Conservation (phyloP, 768 basidiomycete genomes). For the Udeniomyces megalosporus region DNA sequence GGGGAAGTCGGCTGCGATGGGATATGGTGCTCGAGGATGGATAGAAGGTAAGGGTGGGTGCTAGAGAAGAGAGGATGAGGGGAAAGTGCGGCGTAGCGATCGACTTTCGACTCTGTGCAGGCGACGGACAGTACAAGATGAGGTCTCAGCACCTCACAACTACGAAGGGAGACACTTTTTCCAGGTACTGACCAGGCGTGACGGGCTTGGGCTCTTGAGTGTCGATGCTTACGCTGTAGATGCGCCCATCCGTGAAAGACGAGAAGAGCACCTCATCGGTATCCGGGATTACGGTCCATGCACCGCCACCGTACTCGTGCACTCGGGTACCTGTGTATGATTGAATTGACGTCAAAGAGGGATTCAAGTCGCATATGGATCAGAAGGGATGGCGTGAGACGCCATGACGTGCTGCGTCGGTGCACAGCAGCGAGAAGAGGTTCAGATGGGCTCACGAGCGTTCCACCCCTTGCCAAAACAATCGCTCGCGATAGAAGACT, state of each 20-base stretch:
- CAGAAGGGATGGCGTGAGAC: no score
- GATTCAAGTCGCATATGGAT: no score
- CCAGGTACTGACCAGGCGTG: slow-evolving; percentile 53
- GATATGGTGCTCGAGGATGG: slow-evolving; percentile 58
- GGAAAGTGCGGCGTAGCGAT: slow-evolving; percentile 49
- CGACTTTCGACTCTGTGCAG: slow-evolving; percentile 35
- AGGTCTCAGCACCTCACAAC: neutral
- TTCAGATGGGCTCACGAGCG: slow-evolving; percentile 31
- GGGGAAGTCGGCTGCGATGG: slow-evolving; percentile 36
- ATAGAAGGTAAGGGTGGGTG: slow-evolving; percentile 37
- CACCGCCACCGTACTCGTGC: slow-evolving; percentile 56
- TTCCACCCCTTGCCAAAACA: slow-evolving; percentile 43
- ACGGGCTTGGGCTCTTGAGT: slow-evolving; percentile 34
- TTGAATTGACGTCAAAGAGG: neutral
- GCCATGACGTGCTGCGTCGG: neutral
- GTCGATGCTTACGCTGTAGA: slow-evolving; percentile 33
- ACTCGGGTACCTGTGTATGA: slow-evolving; percentile 30
- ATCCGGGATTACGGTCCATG: slow-evolving; percentile 34
- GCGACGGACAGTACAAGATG: slow-evolving; percentile 16
- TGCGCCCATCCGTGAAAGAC: slow-evolving; percentile 38
- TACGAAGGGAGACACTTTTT: neutral
- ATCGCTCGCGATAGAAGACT: slow-evolving; percentile 33
- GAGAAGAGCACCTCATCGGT: slow-evolving; percentile 44
- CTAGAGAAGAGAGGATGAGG: slow-evolving; percentile 31
- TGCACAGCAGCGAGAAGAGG: neutral